Percentiles rank a stretch among this genome's conserved stretches.
These are phyloP conservation scores for Collybia nuda DNA, from an alignment of 768 basidiomycete species.

Conservation along the genomic window DNA sequence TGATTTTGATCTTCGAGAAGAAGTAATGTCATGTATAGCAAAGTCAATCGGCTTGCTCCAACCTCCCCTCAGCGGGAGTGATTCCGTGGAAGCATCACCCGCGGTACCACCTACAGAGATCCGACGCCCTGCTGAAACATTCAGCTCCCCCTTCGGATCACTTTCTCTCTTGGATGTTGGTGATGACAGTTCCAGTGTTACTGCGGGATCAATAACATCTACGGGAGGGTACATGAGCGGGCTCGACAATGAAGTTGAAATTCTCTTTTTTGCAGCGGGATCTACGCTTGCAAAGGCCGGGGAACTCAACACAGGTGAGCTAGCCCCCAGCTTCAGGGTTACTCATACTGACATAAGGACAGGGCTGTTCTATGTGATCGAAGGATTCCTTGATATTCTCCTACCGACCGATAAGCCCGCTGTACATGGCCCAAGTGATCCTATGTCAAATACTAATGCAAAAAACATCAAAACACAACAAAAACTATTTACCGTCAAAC, in stretches of 20 bases:
- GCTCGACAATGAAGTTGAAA: conserved; percentile 95
- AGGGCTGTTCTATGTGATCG: conserved; percentile 93
- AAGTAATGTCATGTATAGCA: conserved; percentile 96
- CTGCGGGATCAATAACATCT: conserved; percentile 55
- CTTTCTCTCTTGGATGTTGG: conserved; percentile 70
- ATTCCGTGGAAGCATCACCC: conserved; percentile 69
- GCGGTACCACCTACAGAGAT: conserved; percentile 46
- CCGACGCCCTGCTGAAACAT: conserved; percentile 40
- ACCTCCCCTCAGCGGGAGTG: conserved; percentile 70
- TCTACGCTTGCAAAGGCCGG: conserved; percentile 85
- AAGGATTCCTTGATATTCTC: conserved; percentile 92
- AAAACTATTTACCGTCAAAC: conserved; percentile 91
- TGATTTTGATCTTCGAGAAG: conserved; percentile 93
- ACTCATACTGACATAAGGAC: conserved; percentile 4
- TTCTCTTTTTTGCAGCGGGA: conserved; percentile 88
- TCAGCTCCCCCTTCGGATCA: conserved; percentile 71
- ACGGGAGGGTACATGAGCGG: conserved; percentile 70
- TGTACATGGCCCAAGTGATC: conserved; percentile 16
- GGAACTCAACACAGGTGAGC: conserved; percentile 78
- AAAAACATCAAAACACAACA: conserved; percentile 34
- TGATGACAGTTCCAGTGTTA: conserved; percentile 69
- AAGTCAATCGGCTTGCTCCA: conserved; percentile 95
- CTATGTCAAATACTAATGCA: conserved; percentile 6
- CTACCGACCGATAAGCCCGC: conserved; percentile 52
- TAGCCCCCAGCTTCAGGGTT: conserved; percentile 5